Evolutionary conservation across 208 protist genomes (phyloP).

Genomic region (Wallacemonas rigidus): DNA sequence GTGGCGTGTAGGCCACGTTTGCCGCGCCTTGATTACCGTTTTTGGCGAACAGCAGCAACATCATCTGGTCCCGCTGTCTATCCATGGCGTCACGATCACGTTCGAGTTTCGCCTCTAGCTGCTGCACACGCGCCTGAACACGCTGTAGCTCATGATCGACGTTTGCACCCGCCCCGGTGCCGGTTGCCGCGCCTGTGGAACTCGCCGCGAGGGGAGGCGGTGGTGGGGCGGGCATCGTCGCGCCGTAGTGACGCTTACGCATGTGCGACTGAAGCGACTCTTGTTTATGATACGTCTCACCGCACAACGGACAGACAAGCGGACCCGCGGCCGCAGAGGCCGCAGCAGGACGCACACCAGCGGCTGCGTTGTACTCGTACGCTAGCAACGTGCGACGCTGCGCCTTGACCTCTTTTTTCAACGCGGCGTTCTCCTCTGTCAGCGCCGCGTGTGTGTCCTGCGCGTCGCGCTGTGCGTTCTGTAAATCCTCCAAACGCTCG

Average conservation of each 20-base stretch:
- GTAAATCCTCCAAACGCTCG: conserved; percentile 50
- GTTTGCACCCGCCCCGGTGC: not conserved
- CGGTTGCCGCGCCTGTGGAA: not conserved
- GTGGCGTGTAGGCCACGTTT: not conserved
- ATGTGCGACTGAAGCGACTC: conserved; percentile 91
- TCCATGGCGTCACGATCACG: conserved; percentile 57
- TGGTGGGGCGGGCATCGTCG: conserved; percentile 10
- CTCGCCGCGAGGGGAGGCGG: not conserved
- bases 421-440: conserved; percentile 51
- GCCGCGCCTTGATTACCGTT: not conserved
- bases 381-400: conserved; percentile 80
- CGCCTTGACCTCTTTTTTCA: conserved; percentile 87
- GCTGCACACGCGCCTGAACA: conserved; percentile 49
- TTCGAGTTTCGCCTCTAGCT: conserved; percentile 54
- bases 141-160: conserved; percentile 25
- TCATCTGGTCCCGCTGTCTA: conserved; percentile 54
- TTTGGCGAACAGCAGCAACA: conserved; percentile 57
- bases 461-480: conserved; percentile 31
- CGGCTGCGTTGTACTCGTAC: conserved; percentile 73
- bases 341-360: conserved; percentile 5
- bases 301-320: conserved; percentile 69
- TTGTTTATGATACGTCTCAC: conserved; percentile 79
- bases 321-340: not conserved
- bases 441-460: conserved; percentile 46
- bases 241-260: conserved; percentile 70